phyloP scores from a whole-genome alignment of 148 eudicot genomes.

The Chenopodium album region DNA sequence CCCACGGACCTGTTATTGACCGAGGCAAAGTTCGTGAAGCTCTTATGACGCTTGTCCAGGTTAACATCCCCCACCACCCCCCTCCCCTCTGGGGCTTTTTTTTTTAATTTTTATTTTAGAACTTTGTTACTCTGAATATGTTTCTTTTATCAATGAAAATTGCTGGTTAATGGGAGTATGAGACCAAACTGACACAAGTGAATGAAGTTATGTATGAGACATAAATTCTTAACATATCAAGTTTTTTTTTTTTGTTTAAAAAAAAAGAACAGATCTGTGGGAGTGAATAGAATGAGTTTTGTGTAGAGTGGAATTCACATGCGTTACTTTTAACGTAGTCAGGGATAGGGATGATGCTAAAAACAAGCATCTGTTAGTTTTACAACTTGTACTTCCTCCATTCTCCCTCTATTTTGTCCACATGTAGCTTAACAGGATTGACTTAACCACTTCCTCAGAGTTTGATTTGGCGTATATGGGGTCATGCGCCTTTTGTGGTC shows the following conservation, averaged over 20 bases:
- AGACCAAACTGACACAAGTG: neutral
- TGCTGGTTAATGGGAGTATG: neutral
- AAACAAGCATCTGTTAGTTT: neutral
- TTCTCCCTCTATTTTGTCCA: neutral
- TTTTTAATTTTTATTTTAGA: neutral
- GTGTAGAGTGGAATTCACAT: neutral
- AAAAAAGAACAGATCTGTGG: too few species aligned
- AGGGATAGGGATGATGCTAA: neutral
- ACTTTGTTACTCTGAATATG: neutral
- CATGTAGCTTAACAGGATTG: neutral
- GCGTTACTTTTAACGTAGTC: neutral
- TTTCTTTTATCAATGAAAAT: neutral
- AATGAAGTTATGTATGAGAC: too few species aligned
- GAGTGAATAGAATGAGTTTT: too few species aligned
- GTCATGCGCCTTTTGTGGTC: too few species aligned
- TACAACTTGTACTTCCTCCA: neutral
- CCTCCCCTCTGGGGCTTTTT: too few species aligned
- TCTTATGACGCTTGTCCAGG: slow-evolving; percentile 59
- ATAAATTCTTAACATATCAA: too few species aligned
- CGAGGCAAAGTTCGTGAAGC: slow-evolving; percentile 65
- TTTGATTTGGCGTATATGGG: too few species aligned
- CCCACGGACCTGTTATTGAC: slow-evolving; percentile 40
- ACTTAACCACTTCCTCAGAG: neutral
- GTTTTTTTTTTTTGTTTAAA: too few species aligned
- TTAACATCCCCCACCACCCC: neutral